Evolutionary conservation across 306 rosid species (phyloP), one percentile per base, ranked within the genome.

Genomic region (Vigna hirtella): DNA sequence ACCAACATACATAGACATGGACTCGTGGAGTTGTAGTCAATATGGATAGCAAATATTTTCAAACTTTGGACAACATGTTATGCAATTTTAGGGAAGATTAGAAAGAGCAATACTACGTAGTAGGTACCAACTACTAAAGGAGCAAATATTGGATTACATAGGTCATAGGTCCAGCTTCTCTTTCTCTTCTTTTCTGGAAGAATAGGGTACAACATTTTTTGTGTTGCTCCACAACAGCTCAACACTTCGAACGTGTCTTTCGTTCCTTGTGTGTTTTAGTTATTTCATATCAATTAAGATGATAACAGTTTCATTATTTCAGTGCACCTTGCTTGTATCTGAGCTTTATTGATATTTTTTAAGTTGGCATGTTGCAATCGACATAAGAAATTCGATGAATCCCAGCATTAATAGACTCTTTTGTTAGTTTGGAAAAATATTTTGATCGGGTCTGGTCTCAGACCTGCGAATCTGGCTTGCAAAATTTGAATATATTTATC

Each of bases 391-490:
- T 68, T 68, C 14, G 12, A 51, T 24, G 24, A 24, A 24, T 14
- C n/a, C 72, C 13, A 13, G 14, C 17, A 40, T 43, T 11, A 4
- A 15, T 34, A 65, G 30, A 64, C 32, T 38, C 17, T 1, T 24
- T 24, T 24, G 26, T 24, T 24, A 1, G 20, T 66, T 40, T 9
- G 28, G 10, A 18, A 66, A 20, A 2, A 42, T 13, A 43, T 11
- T 20, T 66, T 43, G 6, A 20, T 20, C 22, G 22, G 22, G 1
- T 11, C 3, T 10, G 2, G 13, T 10, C 36, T 22, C 73, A 45
- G 22, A 68, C 56, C 58, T 24, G 57, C 22, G 18, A 68, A 47
- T 47, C 73, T 7, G 56, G 24, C 73, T 24, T 48, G 73, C 16
- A 4, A 16, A 7, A 3, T 34, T n/a, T n/a, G 4, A 12, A 62